Base-by-base conservation (phyloP, 352 stramenopile genomes). In the Pythium utonaiense region DNA sequence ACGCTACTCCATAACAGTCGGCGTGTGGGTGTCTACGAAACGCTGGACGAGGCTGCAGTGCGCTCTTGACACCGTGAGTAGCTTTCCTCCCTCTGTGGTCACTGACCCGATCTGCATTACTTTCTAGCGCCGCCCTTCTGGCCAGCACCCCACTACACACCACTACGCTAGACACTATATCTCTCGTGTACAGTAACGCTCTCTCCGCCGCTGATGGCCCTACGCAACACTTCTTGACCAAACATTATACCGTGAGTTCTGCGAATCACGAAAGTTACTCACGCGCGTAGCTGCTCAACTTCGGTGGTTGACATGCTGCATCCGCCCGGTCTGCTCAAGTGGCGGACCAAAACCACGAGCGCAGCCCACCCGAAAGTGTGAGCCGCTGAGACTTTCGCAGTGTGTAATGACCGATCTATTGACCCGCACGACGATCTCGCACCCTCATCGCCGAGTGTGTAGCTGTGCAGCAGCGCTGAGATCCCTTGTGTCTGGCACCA, bases 361-460 rank as follows among this genome's bases (percentile, higher is more conserved):
- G 41, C 19, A 30, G n/a, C 42, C n/a, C 21, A 50, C 42, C 22
- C 40, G 40, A 47, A 47, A 47, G 17, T 47, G n/a, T 47, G 40
- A 19, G 36, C 16, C 36, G 36, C 36, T 47, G 40, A 19, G 40
- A 33, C 24, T 50, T 50, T 50, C 22, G 22, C 42, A 24, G 56
- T 64, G 57, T 48, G 57, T 64, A 64, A 64, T 64, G 57, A 64
- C 57, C 47, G 48, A n/a, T 64, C 38, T 12, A 25, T 57, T 58
- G 48, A 64, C 57, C 54, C 57, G 53, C n/a, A 16, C 24, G 42
- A 50, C 25, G 48, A 50, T 49, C 34, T 40, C 33, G 34, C 16
- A 34, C 44, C 22, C 30, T 36, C 17, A n/a, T 44, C n/a, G 10
- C 34, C 10, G 22, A 19, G 52, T 51, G 52, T 51, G 38, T 59